These are phyloP conservation scores for Vishniacozyma victoriae DNA, from an alignment of 768 basidiomycete species.

Conservation along the genomic window DNA sequence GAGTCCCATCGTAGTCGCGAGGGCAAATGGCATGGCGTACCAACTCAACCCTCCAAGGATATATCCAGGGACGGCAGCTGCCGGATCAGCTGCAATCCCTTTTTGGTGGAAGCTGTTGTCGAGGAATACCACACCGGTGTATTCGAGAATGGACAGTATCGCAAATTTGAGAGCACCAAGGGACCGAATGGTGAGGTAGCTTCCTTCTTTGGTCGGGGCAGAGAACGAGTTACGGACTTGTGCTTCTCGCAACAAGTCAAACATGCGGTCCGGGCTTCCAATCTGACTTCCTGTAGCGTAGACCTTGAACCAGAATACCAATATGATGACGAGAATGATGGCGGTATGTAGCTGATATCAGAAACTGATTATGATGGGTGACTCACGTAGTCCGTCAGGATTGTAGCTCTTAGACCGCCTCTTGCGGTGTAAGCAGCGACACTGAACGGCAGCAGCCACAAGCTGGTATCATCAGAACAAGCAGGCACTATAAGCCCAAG, in stretches of 20 bases:
- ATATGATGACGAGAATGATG: conserved; percentile 79
- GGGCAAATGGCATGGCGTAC: conserved; percentile 75
- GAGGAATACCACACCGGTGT: conserved; percentile 49
- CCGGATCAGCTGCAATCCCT: conserved; percentile 79
- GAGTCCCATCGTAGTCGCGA: conserved; percentile 82
- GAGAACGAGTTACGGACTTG: too few species aligned
- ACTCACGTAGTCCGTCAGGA: conserved; percentile 56
- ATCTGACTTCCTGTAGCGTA: conserved; percentile 69
- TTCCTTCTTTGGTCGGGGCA: conserved; percentile 57
- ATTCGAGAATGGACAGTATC: conserved; percentile 68
- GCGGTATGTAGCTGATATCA: too few species aligned
- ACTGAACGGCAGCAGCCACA: conserved; percentile 64
- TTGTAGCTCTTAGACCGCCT: conserved; percentile 47
- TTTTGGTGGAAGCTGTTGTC: conserved; percentile 80
- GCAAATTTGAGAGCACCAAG: conserved; percentile 73
- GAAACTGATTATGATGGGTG: too few species aligned
- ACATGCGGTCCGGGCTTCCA: conserved; percentile 71
- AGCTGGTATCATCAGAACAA: too few species aligned
- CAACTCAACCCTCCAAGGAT: conserved; percentile 82
- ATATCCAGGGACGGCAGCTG: conserved; percentile 83
- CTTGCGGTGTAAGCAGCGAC: conserved; percentile 66
- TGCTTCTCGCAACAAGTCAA: conserved; percentile 64
- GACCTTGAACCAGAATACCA: conserved; percentile 67
- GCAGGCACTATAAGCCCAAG: too few species aligned
- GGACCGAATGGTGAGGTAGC: conserved; percentile 76